phyloP scores from a whole-genome alignment of 208 protist genomes.

The Trypanosoma rangeli region DNA sequence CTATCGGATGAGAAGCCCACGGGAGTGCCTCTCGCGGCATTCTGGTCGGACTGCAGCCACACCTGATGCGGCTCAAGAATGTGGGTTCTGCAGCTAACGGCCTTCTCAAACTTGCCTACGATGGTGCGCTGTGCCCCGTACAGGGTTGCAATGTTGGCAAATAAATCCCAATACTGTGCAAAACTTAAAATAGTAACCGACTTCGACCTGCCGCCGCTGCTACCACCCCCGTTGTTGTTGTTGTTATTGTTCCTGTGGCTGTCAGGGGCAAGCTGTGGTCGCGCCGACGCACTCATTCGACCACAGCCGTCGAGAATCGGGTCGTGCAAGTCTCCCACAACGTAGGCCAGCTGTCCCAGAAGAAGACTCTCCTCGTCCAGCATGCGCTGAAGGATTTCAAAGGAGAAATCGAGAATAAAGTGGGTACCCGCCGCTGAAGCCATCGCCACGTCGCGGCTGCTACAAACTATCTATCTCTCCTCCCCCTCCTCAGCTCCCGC shows the following conservation, averaged over 20 bases:
- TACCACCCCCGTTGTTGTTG: not conserved
- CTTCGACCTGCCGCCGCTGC: not conserved
- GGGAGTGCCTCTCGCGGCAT: not conserved
- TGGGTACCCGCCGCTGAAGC: not conserved
- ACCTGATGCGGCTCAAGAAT: constrained; percentile 42
- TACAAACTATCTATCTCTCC: constrained; percentile 1
- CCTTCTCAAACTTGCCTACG: constrained; percentile 42
- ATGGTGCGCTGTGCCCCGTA: constrained; percentile 45
- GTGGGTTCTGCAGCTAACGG: constrained; percentile 30
- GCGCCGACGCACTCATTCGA: not conserved
- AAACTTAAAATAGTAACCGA: constrained; percentile 30
- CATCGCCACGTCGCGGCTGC: not conserved
- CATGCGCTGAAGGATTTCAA: constrained; percentile 58
- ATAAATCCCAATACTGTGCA: constrained; percentile 65
- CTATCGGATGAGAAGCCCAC: not conserved
- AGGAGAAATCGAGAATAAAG: constrained; percentile 26
- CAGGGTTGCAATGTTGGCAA: constrained; percentile 69
- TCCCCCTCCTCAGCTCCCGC: not conserved
- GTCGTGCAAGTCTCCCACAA: constrained; percentile 62
- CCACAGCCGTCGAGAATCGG: constrained; percentile 36
- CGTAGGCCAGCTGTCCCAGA: constrained; percentile 60
- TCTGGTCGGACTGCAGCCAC: not conserved
- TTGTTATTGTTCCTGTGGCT: not conserved
- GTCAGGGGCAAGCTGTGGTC: not conserved
- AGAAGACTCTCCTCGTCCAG: constrained; percentile 56